Conservation (phyloP, 2,329 filamentous ascomycete genomes). For the Truncatella angustata region DNA sequence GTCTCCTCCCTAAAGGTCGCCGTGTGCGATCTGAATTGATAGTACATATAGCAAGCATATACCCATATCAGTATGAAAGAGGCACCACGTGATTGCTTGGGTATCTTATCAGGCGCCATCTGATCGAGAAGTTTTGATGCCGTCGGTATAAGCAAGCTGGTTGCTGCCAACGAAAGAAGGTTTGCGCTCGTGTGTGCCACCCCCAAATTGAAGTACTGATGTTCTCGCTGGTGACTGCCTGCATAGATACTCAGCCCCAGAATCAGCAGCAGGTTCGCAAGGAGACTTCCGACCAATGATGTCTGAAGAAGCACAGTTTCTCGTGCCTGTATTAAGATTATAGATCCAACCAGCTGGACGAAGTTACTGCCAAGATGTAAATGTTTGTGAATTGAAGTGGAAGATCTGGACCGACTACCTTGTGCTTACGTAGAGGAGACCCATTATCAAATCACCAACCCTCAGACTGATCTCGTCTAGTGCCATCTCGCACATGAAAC, state of each 20-base stretch:
- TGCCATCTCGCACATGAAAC: neutral
- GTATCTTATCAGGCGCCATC: neutral
- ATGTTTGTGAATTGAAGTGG: neutral
- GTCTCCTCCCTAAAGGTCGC: neutral
- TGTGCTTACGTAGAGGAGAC: neutral
- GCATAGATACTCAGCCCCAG: neutral
- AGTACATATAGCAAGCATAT: neutral
- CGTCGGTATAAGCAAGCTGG: constrained; percentile 1
- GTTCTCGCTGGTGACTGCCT: neutral
- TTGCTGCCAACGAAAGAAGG: neutral
- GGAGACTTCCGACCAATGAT: neutral
- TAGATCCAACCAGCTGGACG: neutral
- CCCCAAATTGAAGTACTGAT: neutral
- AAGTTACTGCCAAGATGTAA: neutral
- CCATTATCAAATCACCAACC: neutral
- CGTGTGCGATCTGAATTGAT: neutral
- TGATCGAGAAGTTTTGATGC: neutral
- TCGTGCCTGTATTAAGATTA: neutral
- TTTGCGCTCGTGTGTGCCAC: neutral
- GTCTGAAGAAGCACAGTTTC: neutral
- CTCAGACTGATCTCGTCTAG: neutral
- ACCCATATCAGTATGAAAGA: neutral
- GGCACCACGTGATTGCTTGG: neutral
- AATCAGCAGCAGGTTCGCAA: neutral
- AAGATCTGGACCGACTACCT: neutral